Evolutionary conservation across 225 moss, liverwort and hornwort genomes (phyloP).

Genomic region (Ulota crispa): DNA sequence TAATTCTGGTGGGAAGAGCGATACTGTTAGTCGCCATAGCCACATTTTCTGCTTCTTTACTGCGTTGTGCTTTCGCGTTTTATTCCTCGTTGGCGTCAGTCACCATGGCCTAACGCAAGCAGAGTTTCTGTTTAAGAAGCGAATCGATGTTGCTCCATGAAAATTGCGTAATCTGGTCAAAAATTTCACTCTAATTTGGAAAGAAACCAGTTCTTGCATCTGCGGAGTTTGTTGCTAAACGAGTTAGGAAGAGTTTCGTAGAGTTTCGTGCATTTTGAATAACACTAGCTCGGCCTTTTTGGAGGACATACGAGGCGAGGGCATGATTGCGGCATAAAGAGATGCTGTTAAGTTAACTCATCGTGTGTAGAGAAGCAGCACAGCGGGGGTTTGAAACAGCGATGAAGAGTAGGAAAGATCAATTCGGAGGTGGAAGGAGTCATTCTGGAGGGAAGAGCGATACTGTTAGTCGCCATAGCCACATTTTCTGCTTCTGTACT

Average conservation of each 20-base stretch:
- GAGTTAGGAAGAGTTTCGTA: slow-evolving; percentile 35
- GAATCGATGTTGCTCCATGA: background rate
- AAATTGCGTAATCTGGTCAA: background rate
- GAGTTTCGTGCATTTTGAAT: background rate
- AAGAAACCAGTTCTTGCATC: background rate
- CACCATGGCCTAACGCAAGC: slow-evolving; percentile 12
- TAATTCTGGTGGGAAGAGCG: background rate
- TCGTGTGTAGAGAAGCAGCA: background rate
- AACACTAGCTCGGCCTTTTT: background rate
- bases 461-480: background rate
- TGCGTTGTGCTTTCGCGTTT: background rate
- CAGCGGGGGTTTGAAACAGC: background rate
- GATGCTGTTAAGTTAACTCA: too few species aligned
- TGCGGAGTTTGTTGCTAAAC: background rate
- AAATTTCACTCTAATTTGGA: background rate
- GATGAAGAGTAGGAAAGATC: slow-evolving; percentile 23
- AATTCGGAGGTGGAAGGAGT: background rate
- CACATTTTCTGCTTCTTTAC: slow-evolving; percentile 17
- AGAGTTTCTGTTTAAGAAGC: background rate
- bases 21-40: background rate
- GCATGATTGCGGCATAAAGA: background rate
- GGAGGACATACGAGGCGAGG: background rate
- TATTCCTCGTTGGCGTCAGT: slow-evolving; percentile 18
- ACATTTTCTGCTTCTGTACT: slow-evolving; percentile 16
- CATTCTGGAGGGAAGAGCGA: background rate